Base-by-base conservation (phyloP, 2,329 filamentous ascomycete genomes). In the Pseudogymnoascus sp. region DNA sequence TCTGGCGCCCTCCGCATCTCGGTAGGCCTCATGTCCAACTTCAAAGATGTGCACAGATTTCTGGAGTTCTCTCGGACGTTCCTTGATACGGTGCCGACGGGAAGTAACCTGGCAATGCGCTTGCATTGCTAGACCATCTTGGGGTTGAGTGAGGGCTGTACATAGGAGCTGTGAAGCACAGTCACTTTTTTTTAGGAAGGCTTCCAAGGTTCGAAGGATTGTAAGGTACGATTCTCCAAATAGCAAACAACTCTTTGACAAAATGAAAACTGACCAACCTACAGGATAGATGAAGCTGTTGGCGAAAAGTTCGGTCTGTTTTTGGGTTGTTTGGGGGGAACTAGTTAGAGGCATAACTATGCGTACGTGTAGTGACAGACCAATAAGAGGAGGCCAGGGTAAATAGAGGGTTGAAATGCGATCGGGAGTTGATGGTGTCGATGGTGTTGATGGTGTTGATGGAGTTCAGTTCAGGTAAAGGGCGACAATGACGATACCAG, bases 1-100 rank as follows among this genome's bases (percentile, higher is more conserved):
- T 69, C 69, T 0, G 76, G 75, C 0, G 75, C 76, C 1, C 67
- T 78, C 5, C 69, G 76, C 1, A 71, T 78, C 0, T 77, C 76
- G 1, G 75, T 78, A 62, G 76, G 76, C 18, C 64, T 77, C 16
- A 75, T 73, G 1, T 76, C 75, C 8, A 75, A 68, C 14, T 63
- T 67, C 1, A 67, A 62, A 0, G 76, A 78, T 40, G 71, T 78
- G 1, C 73, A 77, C n/a, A 64, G 63, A 5, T 74, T 78, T 55
- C 68, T 77, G 49, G 65, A 62, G 0, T 78, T 77, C 67, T 69
- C 69, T 0, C 63, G 70, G 37, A 66, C 69, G 0, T 78, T 55
- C 25, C 45, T 55, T 18, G 25, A 55, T 55, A 55, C 45, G n/a
- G 45, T 33, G 25, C 45, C 45, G n/a, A 55, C 14, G n/a, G 45